Percentiles rank a stretch among this genome's conserved stretches.
Evolutionary conservation across 352 stramenopile genomes (phyloP).

Genomic region (Globisporangium parvum): DNA sequence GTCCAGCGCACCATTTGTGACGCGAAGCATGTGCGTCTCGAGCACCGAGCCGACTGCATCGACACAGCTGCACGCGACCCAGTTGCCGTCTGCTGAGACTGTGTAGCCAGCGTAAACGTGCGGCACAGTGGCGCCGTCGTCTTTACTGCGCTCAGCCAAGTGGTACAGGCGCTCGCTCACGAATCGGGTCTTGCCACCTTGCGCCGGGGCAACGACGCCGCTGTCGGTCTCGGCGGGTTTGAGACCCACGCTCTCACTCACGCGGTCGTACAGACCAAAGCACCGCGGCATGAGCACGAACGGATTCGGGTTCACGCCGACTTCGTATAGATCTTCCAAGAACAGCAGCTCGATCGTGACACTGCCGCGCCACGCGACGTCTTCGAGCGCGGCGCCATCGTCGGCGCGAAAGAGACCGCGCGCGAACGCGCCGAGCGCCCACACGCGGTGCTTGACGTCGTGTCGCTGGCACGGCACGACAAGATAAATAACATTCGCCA

Average conservation of each 20-base stretch:
- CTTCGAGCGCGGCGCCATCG: slow-evolving; percentile 7
- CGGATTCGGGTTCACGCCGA: slow-evolving; percentile 52
- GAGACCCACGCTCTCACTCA: slow-evolving; percentile 51
- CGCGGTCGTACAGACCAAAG: slow-evolving; percentile 62
- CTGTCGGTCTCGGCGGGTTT: slow-evolving; percentile 20
- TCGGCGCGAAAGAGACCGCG: slow-evolving; percentile 46
- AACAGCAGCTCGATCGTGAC: slow-evolving; percentile 68
- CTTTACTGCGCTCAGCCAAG: slow-evolving; percentile 20
- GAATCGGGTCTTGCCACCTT: slow-evolving; percentile 22
- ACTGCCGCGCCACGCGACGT: slow-evolving; percentile 35
- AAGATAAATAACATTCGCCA: slow-evolving; percentile 67
- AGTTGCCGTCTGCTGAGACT: slow-evolving; percentile 50
- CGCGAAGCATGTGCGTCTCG: slow-evolving; percentile 39
- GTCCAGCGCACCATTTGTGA: slow-evolving; percentile 24
- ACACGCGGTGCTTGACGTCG: slow-evolving; percentile 72
- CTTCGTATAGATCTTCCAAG: slow-evolving; percentile 66
- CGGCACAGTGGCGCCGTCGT: slow-evolving; percentile 10
- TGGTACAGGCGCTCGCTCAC: slow-evolving; percentile 65
- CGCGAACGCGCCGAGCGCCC: slow-evolving; percentile 55
- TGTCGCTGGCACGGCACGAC: slow-evolving; percentile 54
- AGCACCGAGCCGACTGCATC: slow-evolving; percentile 57
- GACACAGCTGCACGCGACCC: slow-evolving; percentile 44
- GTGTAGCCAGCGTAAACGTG: slow-evolving; percentile 49
- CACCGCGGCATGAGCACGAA: slow-evolving; percentile 47
- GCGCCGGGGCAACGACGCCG: neutral